These are phyloP conservation scores for Sordariomycetes sp. DNA, from an alignment of 2,329 filamentous ascomycete genomes.

Conservation along the genomic window DNA sequence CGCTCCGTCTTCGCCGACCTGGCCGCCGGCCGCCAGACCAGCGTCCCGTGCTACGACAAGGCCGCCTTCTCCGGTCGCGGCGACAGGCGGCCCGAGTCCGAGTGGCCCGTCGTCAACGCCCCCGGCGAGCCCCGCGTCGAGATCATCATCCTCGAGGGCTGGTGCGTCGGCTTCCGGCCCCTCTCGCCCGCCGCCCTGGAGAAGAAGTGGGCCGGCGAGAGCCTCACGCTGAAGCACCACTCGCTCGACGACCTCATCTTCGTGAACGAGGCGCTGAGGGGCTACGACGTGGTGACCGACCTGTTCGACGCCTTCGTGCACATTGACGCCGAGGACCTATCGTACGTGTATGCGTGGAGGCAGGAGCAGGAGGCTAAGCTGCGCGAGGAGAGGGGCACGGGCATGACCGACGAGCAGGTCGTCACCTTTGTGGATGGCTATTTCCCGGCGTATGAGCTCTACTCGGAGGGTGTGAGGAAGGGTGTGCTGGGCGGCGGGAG, in stretches of 20 bases:
- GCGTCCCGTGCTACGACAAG: slow-evolving; percentile 76
- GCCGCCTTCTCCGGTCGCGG: slow-evolving; percentile 65
- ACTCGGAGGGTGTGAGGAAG: slow-evolving; percentile 44
- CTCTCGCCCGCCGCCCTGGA: slow-evolving; percentile 40
- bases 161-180: slow-evolving; percentile 77
- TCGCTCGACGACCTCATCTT: slow-evolving; percentile 36
- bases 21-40: slow-evolving; percentile 22
- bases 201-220: slow-evolving; percentile 38
- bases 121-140: slow-evolving; percentile 36
- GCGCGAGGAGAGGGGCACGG: slow-evolving; percentile 53
- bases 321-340: slow-evolving; percentile 58
- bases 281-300: slow-evolving; percentile 38
- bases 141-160: slow-evolving; percentile 78
- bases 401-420: slow-evolving; percentile 78
- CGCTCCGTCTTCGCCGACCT: slow-evolving; percentile 49
- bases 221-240: slow-evolving; percentile 37
- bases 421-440: slow-evolving; percentile 60
- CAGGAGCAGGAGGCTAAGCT: slow-evolving; percentile 68
- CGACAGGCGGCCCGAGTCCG: slow-evolving; percentile 53
- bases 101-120: slow-evolving; percentile 51
- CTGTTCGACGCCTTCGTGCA: slow-evolving; percentile 45
- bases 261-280: slow-evolving; percentile 34
- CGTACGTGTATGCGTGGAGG: slow-evolving; percentile 78
- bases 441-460: slow-evolving; percentile 65
- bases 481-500: slow-evolving; percentile 41